A percentile compares a stretch with the other conserved stretches of the same genome.
Conservation (phyloP, 305 asterid species). For the Solanum hybrid region DNA sequence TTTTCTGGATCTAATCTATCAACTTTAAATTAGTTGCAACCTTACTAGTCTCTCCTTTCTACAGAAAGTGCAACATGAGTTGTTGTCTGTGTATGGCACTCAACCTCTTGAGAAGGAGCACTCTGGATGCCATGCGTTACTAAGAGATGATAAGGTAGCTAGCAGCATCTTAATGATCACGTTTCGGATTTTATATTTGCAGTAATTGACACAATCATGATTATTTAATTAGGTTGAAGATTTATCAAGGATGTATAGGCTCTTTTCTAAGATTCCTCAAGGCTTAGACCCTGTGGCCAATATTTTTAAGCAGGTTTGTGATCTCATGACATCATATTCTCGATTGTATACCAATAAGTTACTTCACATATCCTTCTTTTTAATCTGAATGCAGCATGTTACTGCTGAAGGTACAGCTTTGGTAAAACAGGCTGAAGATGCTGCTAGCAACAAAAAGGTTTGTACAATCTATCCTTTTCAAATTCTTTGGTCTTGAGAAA, state of each 20-base stretch:
- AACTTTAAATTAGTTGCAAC: neutral
- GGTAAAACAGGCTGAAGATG: slow-evolving; percentile 98
- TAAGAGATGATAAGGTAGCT: slow-evolving; percentile 86
- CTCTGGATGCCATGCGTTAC: slow-evolving; percentile 94
- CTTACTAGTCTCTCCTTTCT: slow-evolving; percentile 1
- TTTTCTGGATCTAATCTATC: neutral
- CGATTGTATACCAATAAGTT: neutral
- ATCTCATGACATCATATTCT: slow-evolving; percentile 1
- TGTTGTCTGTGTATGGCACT: slow-evolving; percentile 78
- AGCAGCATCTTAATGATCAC: neutral
- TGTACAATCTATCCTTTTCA: neutral
- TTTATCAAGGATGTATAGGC: slow-evolving; percentile 90
- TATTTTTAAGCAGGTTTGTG: slow-evolving; percentile 81
- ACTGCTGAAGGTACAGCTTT: slow-evolving; percentile 91
- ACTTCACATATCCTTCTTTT: slow-evolving; percentile 2
- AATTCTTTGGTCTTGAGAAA: neutral
- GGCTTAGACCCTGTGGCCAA: slow-evolving; percentile 88
- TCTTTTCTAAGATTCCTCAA: slow-evolving; percentile 78
- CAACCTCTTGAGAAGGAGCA: slow-evolving; percentile 93
- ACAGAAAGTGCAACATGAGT: slow-evolving; percentile 81
- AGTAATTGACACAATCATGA: neutral
- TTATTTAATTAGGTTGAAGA: slow-evolving; percentile 50
- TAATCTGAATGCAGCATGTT: slow-evolving; percentile 61
- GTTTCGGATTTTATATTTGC: neutral
- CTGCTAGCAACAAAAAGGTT: slow-evolving; percentile 93